phyloP scores from a whole-genome alignment of 176 grass and related monocot genomes.

The Bonia amplexicaulis region DNA sequence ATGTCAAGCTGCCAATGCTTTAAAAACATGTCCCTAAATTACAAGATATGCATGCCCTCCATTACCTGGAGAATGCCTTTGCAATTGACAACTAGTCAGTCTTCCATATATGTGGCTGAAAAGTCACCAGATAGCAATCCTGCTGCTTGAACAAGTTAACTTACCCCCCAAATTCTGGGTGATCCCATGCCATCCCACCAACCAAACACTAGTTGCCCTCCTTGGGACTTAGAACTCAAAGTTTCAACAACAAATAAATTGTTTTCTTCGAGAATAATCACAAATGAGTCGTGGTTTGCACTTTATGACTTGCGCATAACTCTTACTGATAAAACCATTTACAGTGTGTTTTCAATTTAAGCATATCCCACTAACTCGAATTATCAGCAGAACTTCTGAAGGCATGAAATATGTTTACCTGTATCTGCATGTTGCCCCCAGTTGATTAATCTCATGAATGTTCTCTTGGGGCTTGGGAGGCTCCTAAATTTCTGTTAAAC shows the following conservation, averaged over 20 bases:
- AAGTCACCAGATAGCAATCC: not conserved
- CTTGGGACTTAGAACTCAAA: not conserved
- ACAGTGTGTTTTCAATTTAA: not conserved
- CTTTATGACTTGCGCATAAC: not conserved
- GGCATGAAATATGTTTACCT: not conserved
- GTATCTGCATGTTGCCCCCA: not conserved
- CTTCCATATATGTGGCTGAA: not conserved
- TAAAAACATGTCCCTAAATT: not conserved
- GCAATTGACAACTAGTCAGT: not conserved
- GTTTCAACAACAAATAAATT: not conserved
- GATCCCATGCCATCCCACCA: too few species aligned
- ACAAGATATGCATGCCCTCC: not conserved
- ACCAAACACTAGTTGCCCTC: not conserved
- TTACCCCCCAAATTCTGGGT: not conserved
- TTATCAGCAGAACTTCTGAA: not conserved
- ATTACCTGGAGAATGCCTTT: not conserved
- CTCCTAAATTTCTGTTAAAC: not conserved
- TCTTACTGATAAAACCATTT: not conserved
- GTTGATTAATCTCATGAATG: constrained; percentile 8
- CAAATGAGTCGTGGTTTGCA: not conserved
- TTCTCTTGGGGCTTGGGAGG: not conserved
- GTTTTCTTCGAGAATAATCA: not conserved
- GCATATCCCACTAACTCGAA: not conserved
- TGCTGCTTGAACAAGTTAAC: not conserved
- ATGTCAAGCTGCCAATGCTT: not conserved